Evolutionary conservation across 2,329 filamentous ascomycete genomes (phyloP), one percentile per base, ranked within the genome.

Genomic region (Macroventuria anomochaeta): DNA sequence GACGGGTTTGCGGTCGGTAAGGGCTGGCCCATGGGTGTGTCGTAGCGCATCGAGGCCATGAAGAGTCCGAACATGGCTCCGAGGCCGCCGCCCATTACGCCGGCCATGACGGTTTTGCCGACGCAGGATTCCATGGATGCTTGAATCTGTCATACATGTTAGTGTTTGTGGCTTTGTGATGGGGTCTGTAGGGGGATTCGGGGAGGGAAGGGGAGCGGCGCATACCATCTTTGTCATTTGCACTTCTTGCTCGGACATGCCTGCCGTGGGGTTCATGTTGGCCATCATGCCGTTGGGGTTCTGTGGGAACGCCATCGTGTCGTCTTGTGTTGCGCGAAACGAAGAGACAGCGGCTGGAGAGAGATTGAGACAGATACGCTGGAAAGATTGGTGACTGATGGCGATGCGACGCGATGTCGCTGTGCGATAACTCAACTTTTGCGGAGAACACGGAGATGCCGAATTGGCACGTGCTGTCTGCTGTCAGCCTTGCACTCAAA

Each of bases 31-130:
- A 92, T 88, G 54, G 93, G 90, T 0, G 93, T 97, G 74, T 99
- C 95, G 84, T 99, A 99, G 77, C 91, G 89, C 95, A 99, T 99
- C 70, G 90, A 95, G 55, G 93, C 91, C 93, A 97, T 99, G 81
- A 99, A 99, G 68, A 97, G 84, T 64, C 95, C 95, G 66, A 99
- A 99, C 36, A 96, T 81, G 68, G 92, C 95, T 59, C 95, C 95
- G 62, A 99, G 88, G 31, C 88, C 95, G 69, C 97, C 97, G 13
- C 95, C 95, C 85, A 96, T 96, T 20, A 89, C 90, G 52, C 93
- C 95, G 0, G 93, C 90, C 77, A 99, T 89, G 64, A 86, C 88
- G 15, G 91, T 90, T 77, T 99, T 99, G 53, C 88, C 88, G 20
- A 88, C 86, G 73, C 95, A 99, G 28, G 91, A 96, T 76, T 97